Evolutionary conservation across 495 filamentous ascomycete genomes (phyloP).

Genomic region (Collariella sp.): DNA sequence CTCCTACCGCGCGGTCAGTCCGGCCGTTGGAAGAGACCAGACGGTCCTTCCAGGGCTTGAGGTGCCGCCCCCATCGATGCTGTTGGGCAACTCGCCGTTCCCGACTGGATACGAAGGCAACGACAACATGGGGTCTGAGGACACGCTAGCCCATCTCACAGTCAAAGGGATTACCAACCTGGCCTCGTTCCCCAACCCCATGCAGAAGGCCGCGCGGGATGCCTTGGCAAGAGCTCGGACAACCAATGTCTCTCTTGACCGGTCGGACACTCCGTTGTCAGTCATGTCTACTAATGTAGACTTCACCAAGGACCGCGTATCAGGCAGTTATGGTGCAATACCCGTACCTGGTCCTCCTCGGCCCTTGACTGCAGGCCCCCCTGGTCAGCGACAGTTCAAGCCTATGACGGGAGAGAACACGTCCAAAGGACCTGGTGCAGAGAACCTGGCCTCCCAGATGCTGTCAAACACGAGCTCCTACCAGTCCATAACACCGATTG

Average conservation of each 20-base stretch:
- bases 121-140: conserved; percentile 17
- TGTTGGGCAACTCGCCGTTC: conserved; percentile 20
- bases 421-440: conserved; percentile 1
- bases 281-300: conserved; percentile 2
- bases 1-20: conserved; percentile 37
- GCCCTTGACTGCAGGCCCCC: conserved; percentile 41
- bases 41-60: not conserved
- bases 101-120: conserved; percentile 15
- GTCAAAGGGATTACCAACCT: conserved; percentile 36
- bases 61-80: conserved; percentile 19
- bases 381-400: conserved; percentile 35
- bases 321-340: conserved; percentile 2
- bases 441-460: not conserved
- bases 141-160: conserved; percentile 26
- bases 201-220: conserved; percentile 37
- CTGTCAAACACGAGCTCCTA: not conserved
- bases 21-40: conserved; percentile 11
- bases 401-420: conserved; percentile 24
- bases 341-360: conserved; percentile 31
- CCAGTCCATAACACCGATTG: not conserved
- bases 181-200: conserved; percentile 41
- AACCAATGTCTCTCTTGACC: conserved; percentile 10
- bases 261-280: conserved; percentile 8
- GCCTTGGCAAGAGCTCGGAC: conserved; percentile 30
- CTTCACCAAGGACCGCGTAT: conserved; percentile 2